Percentiles rank a stretch among this genome's conserved stretches.
Evolutionary conservation across 192 early-diverging fungal species (phyloP).

Genomic region (Rhizoclosmatium globosum): DNA sequence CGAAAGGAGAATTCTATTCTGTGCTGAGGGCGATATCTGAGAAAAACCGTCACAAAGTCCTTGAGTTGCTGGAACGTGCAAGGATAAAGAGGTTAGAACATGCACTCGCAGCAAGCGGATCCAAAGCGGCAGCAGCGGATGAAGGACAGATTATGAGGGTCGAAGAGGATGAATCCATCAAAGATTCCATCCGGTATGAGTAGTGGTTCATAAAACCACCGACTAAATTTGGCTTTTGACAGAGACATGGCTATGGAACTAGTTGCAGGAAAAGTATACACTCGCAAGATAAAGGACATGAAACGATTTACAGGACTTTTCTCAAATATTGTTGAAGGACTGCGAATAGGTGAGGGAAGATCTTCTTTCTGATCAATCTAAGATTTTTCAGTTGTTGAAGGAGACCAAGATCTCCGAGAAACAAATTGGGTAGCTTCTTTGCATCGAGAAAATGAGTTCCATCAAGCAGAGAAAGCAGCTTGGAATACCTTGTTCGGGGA

Average conservation of each 20-base stretch:
- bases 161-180: not conserved
- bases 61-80: conserved; percentile 3
- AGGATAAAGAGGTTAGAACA: conserved; percentile 1
- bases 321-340: conserved; percentile 12
- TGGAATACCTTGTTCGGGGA: conserved; percentile 21
- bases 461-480: conserved; percentile 19
- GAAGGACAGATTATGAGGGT: conserved; percentile 17
- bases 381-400: conserved; percentile 17
- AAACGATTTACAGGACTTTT: conserved; percentile 13
- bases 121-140: not conserved
- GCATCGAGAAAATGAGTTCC: conserved; percentile 15
- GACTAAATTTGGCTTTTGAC: not conserved
- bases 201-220: not conserved
- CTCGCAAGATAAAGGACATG: not conserved
- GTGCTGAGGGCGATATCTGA: not conserved
- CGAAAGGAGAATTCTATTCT: not conserved
- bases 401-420: conserved; percentile 24
- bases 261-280: conserved; percentile 1
- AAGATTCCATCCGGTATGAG: not conserved
- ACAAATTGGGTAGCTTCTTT: conserved; percentile 27
- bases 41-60: not conserved
- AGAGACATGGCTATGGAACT: not conserved
- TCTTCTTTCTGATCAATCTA: not conserved
- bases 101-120: not conserved
- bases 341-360: conserved; percentile 6